Evolutionary conservation across 331 rosid species (phyloP), one percentile per base, ranked within the genome.

Genomic region (Arachis monticola): DNA sequence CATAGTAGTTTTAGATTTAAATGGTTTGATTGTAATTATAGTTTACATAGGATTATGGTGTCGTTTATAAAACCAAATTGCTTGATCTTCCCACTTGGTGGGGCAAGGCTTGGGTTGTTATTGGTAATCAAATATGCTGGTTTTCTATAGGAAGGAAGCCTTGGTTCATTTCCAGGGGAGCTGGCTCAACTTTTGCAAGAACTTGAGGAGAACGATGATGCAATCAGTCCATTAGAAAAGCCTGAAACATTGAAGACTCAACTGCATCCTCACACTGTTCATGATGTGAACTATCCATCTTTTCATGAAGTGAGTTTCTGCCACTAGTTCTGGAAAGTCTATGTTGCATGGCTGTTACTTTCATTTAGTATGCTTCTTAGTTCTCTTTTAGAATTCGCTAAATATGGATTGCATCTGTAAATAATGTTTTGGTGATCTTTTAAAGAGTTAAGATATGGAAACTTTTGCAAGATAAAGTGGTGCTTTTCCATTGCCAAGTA

Each of bases 191-290:
- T 86, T 7, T 63, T 86, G 78, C 87, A 81, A 75, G 80, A 17
- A 50, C 55, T 68, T 44, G 85, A 77, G 42, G 89, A 80, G 72
- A 75, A 80, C 67, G 89, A 85, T 64, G 85, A 85, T 51, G 89
- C 85, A 13, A 85, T 69, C 27, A 83, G 89, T 74, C 79, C 84
- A 55, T 76, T 85, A 50, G 77, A 73, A 50, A 83, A 77, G 62
- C 77, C 64, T 65, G 80, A 5, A 46, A 70, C 67, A 8, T 72
- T 69, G 76, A 83, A 83, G 74, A 75, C 22, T 67, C 82, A 83
- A 69, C 59, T 47, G 38, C 76, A 78, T 46, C 47, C 14, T 62
- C 72, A 71, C 40, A 61, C 67, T 58, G 35, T 60, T 22, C 40
- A 30, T 52, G 79, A 68, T 47, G 27, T 13, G 72, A 74, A 57